Conservation (phyloP, 1,284 basidiomycete species). For the Bondarzewia mesenterica region DNA sequence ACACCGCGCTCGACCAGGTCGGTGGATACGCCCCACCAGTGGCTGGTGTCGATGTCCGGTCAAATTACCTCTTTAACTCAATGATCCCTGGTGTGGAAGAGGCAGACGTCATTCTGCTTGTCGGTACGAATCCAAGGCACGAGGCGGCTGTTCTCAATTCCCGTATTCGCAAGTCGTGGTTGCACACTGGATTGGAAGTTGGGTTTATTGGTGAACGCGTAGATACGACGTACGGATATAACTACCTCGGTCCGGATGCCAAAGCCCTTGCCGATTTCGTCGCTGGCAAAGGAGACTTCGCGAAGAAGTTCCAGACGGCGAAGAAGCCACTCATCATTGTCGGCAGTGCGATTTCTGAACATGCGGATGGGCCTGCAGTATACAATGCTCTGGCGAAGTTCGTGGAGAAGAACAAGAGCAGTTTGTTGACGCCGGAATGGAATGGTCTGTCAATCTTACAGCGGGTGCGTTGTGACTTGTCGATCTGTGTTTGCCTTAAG, state of each 20-base stretch:
- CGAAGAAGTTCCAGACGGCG: conserved; percentile 82
- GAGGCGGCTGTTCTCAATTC: conserved; percentile 98
- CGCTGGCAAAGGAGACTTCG: conserved; percentile 73
- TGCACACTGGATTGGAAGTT: conserved; percentile 80
- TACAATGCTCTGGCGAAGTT: conserved; percentile 78
- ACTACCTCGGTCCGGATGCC: conserved; percentile 78
- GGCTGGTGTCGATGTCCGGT: conserved; percentile 86
- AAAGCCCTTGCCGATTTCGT: conserved; percentile 79
- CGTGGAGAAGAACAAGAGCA: conserved; percentile 71
- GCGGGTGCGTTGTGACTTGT: conserved; percentile 46
- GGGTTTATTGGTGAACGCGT: conserved; percentile 89
- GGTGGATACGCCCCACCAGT: conserved; percentile 62
- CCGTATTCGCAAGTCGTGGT: conserved; percentile 91
- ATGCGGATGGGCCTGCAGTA: conserved; percentile 77
- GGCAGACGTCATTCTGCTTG: conserved; percentile 89
- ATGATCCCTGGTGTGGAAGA: conserved; percentile 88
- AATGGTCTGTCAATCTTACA: conserved; percentile 94
- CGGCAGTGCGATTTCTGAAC: conserved; percentile 83
- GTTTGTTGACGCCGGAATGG: conserved; percentile 85
- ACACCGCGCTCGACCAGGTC: conserved; percentile 76
- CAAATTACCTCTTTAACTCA: conserved; percentile 97
- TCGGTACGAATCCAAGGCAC: conserved; percentile 96
- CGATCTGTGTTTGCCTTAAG: background rate
- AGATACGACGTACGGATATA: conserved; percentile 91
- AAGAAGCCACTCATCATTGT: conserved; percentile 94